phyloP scores from a whole-genome alignment of 495 filamentous ascomycete species.

The Massariosphaeria phaeospora region DNA sequence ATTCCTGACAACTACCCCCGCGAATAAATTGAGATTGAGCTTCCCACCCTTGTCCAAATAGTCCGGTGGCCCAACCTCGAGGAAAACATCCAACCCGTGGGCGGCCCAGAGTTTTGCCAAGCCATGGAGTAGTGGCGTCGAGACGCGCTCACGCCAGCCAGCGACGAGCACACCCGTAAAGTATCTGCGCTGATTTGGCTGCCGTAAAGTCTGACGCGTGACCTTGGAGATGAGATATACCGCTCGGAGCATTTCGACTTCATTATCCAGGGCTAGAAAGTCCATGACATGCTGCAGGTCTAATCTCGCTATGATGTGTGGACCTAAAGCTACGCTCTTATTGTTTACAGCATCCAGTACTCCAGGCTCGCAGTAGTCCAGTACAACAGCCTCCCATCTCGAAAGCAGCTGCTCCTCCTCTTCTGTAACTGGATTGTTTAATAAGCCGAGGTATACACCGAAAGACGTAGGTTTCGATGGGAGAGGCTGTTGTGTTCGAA shows the following conservation, averaged over 20 bases:
- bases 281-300: slow-evolving; percentile 40
- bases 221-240: slow-evolving; percentile 38
- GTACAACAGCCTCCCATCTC: slow-evolving; percentile 48
- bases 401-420: slow-evolving; percentile 40
- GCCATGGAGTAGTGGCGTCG: slow-evolving; percentile 38
- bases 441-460: slow-evolving; percentile 48
- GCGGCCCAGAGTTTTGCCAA: slow-evolving; percentile 40
- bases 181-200: slow-evolving; percentile 15
- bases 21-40: slow-evolving; percentile 33
- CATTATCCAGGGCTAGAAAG: slow-evolving; percentile 27
- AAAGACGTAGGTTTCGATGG: slow-evolving; percentile 44
- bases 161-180: slow-evolving; percentile 50
- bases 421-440: slow-evolving; percentile 38
- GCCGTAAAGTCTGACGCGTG: slow-evolving; percentile 20
- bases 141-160: slow-evolving; percentile 45
- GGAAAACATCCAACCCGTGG: slow-evolving; percentile 46
- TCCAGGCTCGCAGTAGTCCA: slow-evolving; percentile 46
- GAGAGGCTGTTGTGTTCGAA: slow-evolving; percentile 5
- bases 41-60: slow-evolving; percentile 45
- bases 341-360: slow-evolving; percentile 40
- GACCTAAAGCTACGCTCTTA: slow-evolving; percentile 22
- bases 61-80: slow-evolving; percentile 48
- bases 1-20: slow-evolving; percentile 41
- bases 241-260: slow-evolving; percentile 40
- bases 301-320: slow-evolving; percentile 44